These are phyloP conservation scores for Aegilops speltoides DNA, from an alignment of 176 grass and related monocot species.

Conservation along the genomic window DNA sequence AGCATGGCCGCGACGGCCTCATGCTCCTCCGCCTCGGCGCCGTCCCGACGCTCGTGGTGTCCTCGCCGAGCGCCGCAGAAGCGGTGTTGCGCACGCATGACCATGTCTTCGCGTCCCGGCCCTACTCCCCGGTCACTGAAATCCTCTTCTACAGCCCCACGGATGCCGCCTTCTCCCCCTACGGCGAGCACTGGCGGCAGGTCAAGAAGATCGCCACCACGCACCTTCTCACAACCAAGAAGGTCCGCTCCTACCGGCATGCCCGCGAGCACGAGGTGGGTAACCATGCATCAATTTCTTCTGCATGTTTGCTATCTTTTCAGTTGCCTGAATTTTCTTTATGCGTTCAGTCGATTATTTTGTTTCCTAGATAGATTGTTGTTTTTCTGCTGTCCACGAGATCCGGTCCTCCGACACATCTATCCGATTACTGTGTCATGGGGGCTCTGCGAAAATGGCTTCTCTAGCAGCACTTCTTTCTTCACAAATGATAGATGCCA, in stretches of 20 bases:
- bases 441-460: too few species aligned
- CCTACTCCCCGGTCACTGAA: not conserved
- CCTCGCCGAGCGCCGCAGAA: not conserved
- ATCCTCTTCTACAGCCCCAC: not conserved
- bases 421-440: too few species aligned
- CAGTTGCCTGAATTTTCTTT: too few species aligned
- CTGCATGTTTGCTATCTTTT: too few species aligned
- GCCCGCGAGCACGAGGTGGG: not conserved
- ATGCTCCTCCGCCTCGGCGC: not conserved
- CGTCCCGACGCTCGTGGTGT: not conserved
- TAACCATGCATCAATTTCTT: too few species aligned
- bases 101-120: not conserved
- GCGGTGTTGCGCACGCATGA: not conserved
- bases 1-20: not conserved
- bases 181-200: not conserved
- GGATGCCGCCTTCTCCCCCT: not conserved
- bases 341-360: too few species aligned
- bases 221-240: not conserved
- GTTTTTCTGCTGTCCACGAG: too few species aligned
- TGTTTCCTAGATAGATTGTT: too few species aligned
- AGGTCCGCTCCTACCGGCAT: not conserved
- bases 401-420: too few species aligned
- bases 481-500: too few species aligned
- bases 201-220: not conserved
- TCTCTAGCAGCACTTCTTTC: too few species aligned